These are phyloP conservation scores for Cladosporium sphaerospermum DNA, from an alignment of 2,329 filamentous ascomycete species.

Conservation along the genomic window DNA sequence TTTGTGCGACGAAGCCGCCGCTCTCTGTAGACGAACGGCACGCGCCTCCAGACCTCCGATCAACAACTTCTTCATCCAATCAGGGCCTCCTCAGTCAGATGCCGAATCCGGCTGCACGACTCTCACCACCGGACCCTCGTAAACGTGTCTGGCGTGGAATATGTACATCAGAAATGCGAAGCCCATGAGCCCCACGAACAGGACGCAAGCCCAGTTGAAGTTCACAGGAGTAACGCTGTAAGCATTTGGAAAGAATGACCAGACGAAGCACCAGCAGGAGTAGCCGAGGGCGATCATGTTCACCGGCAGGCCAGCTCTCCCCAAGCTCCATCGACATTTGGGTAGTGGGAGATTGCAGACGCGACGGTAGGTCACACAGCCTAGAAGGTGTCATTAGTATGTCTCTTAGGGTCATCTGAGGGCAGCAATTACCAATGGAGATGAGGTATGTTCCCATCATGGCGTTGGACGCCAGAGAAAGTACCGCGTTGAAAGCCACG, in stretches of 20 bases:
- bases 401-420: background rate
- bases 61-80: too few relatives aligned
- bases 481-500: slow-evolving; percentile 37
- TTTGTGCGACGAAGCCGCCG: too few relatives aligned
- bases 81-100: background rate
- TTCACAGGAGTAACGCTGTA: slow-evolving; percentile 31
- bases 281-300: slow-evolving; percentile 34
- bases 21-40: too few relatives aligned
- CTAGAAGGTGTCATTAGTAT: background rate
- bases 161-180: slow-evolving; percentile 16
- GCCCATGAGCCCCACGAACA: slow-evolving; percentile 30
- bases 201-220: slow-evolving; percentile 49
- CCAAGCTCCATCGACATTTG: slow-evolving; percentile 32
- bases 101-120: slow-evolving; percentile 5
- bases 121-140: slow-evolving; percentile 16
- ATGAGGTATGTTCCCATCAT: slow-evolving; percentile 38
- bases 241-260: slow-evolving; percentile 37
- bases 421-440: slow-evolving; percentile 24
- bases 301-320: slow-evolving; percentile 31
- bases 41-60: too few relatives aligned
- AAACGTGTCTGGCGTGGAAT: slow-evolving; percentile 8
- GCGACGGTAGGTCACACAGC: slow-evolving; percentile 33
- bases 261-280: slow-evolving; percentile 31
- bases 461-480: slow-evolving; percentile 35
- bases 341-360: slow-evolving; percentile 31